A percentile compares a stretch with the other conserved stretches of the same genome.
Conservation (phyloP, 1,139 yeast species). For the Kodamaea suecica region DNA sequence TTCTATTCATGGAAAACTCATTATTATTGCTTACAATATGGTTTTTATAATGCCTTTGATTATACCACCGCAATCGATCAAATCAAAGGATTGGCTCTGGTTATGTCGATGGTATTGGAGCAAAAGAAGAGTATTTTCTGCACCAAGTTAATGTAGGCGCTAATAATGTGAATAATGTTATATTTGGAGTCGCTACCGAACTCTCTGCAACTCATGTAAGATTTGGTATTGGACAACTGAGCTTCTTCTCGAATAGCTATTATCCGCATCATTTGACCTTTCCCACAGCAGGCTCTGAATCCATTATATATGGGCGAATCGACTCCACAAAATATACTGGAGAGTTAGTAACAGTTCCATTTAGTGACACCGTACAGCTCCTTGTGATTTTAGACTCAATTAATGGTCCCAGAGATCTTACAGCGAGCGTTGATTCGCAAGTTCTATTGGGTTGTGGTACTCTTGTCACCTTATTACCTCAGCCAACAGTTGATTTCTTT, state of each 20-base stretch:
- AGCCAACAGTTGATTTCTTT: constrained; percentile 26
- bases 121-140: constrained; percentile 8
- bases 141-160: constrained; percentile 8
- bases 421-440: constrained; percentile 16
- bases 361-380: constrained; percentile 7
- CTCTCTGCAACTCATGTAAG: constrained; percentile 14
- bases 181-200: constrained; percentile 15
- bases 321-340: constrained; percentile 19
- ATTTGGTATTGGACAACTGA: constrained; percentile 21
- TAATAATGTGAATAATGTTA: constrained; percentile 6
- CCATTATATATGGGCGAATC: constrained; percentile 20
- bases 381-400: constrained; percentile 6
- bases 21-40: constrained; percentile 6
- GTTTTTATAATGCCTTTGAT: constrained; percentile 9
- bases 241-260: constrained; percentile 16
- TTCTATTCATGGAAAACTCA: background rate
- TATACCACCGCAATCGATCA: constrained; percentile 8
- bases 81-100: constrained; percentile 8
- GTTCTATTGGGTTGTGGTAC: constrained; percentile 71
- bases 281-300: constrained; percentile 13
- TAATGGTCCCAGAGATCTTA: constrained; percentile 1
- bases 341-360: constrained; percentile 10
- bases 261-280: constrained; percentile 21
- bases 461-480: constrained; percentile 54
- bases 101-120: constrained; percentile 13